phyloP scores from a whole-genome alignment of 2,329 filamentous ascomycete species.

The Clarireedia hainanense region DNA sequence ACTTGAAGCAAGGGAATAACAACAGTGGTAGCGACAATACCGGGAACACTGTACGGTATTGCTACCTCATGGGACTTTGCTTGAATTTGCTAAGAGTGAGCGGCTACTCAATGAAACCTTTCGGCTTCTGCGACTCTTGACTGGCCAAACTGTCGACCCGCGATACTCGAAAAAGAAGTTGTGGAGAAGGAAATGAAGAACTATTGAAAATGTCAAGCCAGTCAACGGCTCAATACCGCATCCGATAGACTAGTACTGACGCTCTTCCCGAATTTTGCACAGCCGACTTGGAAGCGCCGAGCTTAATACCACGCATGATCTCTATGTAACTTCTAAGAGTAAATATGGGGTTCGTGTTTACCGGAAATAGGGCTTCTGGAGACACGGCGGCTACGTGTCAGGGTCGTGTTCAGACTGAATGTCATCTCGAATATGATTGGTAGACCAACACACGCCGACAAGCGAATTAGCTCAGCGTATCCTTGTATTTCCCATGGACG shows the following conservation, averaged over 20 bases:
- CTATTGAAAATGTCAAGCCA: not conserved
- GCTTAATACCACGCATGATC: not conserved
- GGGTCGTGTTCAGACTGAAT: conserved; percentile 21
- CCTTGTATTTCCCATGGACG: conserved; percentile 14
- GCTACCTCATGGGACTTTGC: not conserved
- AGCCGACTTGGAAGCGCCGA: conserved; percentile 23
- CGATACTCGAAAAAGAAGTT: not conserved
- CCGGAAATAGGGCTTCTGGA: not conserved
- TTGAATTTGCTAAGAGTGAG: conserved; percentile 15
- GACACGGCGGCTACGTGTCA: conserved; percentile 23
- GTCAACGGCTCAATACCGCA: conserved; percentile 13
- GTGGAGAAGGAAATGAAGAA: not conserved
- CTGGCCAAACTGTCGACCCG: conserved; percentile 1
- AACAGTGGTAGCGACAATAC: not conserved
- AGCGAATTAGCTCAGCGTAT: conserved; percentile 9
- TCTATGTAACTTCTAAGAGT: not conserved
- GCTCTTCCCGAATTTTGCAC: conserved; percentile 18
- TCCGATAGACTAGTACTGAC: conserved; percentile 8
- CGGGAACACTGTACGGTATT: not conserved
- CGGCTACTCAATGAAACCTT: conserved; percentile 19
- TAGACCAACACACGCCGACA: conserved; percentile 16
- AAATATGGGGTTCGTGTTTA: not conserved
- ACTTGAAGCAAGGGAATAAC: not conserved
- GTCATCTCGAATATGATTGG: conserved; percentile 18
- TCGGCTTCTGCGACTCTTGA: not conserved